Evolutionary conservation across 345 rosid genomes (phyloP), one percentile per base, ranked within the genome.

Genomic region (Eucalyptus marginata): DNA sequence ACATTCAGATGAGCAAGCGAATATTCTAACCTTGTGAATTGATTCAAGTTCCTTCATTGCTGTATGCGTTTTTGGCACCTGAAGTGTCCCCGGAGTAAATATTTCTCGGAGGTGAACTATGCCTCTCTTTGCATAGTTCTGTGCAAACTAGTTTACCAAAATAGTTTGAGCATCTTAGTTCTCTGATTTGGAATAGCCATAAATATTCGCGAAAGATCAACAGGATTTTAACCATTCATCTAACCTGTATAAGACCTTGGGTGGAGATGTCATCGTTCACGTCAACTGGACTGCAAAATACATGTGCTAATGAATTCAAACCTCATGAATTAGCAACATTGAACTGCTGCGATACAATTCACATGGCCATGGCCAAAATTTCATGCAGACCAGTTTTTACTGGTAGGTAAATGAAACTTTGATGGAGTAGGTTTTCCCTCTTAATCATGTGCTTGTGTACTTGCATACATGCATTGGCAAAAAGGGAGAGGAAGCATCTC

Each of bases 21-120:
- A 88, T 86, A 25, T 46, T 80, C 92, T 87, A 87, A 97, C 99
- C 99, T 96, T 97, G 94, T 97, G 97, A 93, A 97, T 91, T 59
- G 99, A 97, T 93, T 97, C 99, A 81, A 96, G 99, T 85, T 97
- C 99, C 92, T 93, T 93, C 88, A 97, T 95, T 88, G 92, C 93
- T 79, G 71, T 52, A 51, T 88, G 95, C 64, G 99, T 95, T 93
- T 91, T 92, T 31, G 99, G 99, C 89, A 96, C 96, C 90, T 90
- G 86, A 88, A 96, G 97, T 49, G 91, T 93, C 89, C 94, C 98
- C 0, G 96, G 94, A 49, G 93, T 93, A 91, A 97, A 95, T 93
- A 97, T 96, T 93, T 97, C 99, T 91, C 91, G 90, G 76, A 97
- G 98, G 86, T 90, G 95, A 91, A 97, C 99, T 47, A 93, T 50